These are phyloP conservation scores for Cupressus sempervirens DNA, from an alignment of 75 land plant species.

Conservation along the genomic window DNA sequence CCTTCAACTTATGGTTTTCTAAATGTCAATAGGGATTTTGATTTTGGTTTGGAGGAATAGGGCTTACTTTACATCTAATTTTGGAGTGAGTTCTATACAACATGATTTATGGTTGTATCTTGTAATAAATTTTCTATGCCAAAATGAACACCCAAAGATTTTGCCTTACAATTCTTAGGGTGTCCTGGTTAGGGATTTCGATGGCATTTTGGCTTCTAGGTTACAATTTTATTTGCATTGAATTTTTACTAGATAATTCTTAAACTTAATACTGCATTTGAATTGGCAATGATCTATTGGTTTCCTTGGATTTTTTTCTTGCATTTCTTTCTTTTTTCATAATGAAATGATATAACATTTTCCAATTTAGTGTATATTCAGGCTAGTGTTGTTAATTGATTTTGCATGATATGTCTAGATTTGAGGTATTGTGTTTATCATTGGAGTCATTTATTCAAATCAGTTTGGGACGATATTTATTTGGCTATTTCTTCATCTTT, in stretches of 20 bases:
- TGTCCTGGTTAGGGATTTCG: neutral
- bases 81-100: neutral
- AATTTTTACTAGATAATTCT: neutral
- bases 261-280: neutral
- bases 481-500: neutral
- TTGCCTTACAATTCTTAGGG: neutral
- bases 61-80: neutral
- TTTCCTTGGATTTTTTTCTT: neutral
- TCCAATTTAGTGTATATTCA: neutral
- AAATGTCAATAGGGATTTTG: neutral
- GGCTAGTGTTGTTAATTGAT: neutral
- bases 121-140: neutral
- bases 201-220: neutral
- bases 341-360: neutral
- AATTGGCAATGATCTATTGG: neutral
- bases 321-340: neutral
- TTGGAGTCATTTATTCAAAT: too few relatives aligned
- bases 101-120: neutral
- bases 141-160: neutral
- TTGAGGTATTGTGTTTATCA: neutral
- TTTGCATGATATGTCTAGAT: neutral
- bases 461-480: neutral
- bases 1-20: conserved; percentile 4
- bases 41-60: neutral
- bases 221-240: neutral